Evolutionary conservation across 2,329 filamentous ascomycete species (phyloP).

Genomic region (Apiospora rasikravindrae): DNA sequence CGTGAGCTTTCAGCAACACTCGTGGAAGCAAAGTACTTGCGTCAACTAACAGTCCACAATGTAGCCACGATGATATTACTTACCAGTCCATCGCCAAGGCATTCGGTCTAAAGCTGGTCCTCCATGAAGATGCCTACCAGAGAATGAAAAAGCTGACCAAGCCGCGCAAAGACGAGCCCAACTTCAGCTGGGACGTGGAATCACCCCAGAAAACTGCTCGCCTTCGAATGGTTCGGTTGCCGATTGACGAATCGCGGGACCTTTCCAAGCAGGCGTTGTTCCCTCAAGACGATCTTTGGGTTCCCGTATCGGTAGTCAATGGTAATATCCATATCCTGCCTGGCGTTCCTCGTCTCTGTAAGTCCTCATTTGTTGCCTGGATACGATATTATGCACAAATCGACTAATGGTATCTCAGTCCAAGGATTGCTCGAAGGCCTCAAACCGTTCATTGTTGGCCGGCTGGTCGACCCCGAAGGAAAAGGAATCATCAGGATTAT

Average conservation of each 20-base stretch:
- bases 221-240: conserved; percentile 88
- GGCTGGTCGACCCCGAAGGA: conserved; percentile 78
- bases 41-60: background rate
- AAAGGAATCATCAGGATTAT: conserved; percentile 80
- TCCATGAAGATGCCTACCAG: conserved; percentile 77
- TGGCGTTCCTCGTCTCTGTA: conserved; percentile 82
- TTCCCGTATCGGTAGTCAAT: conserved; percentile 87
- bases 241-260: conserved; percentile 71
- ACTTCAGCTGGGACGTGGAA: conserved; percentile 85
- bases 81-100: conserved; percentile 93
- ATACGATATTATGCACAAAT: background rate
- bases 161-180: conserved; percentile 71
- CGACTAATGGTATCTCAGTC: conserved; percentile 49
- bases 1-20: conserved; percentile 59
- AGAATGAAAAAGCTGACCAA: conserved; percentile 85
- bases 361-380: conserved; percentile 32
- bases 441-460: conserved; percentile 71
- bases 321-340: conserved; percentile 93
- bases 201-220: conserved; percentile 80
- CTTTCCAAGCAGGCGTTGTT: conserved; percentile 78
- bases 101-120: conserved; percentile 75
- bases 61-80: conserved; percentile 94
- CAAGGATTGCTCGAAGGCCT: conserved; percentile 78
- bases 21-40: background rate
- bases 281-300: conserved; percentile 82